Percentiles rank a stretch among this genome's conserved stretches.
Evolutionary conservation across 1,284 basidiomycete genomes (phyloP).

Genomic region (Tranzscheliella williamsii): DNA sequence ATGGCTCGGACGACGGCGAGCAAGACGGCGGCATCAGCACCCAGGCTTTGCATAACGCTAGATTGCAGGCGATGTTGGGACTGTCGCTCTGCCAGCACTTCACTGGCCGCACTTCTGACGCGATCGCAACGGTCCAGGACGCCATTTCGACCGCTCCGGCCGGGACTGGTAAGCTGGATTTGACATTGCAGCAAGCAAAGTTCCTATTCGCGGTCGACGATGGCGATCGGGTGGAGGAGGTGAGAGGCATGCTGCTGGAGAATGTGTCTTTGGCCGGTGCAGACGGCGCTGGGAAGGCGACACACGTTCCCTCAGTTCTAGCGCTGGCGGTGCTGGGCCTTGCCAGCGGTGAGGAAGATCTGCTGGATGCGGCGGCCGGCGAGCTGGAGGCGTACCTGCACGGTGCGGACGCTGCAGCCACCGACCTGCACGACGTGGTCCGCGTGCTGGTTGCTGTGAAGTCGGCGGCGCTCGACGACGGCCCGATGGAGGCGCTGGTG

Average conservation of each 20-base stretch:
- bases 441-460: slow-evolving; percentile 14
- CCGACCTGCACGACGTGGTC: slow-evolving; percentile 2
- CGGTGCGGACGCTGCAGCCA: neutral
- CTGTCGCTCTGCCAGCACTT: slow-evolving; percentile 19
- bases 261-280: slow-evolving; percentile 1
- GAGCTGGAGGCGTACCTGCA: slow-evolving; percentile 66
- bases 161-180: neutral
- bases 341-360: slow-evolving; percentile 73
- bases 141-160: slow-evolving; percentile 1
- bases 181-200: slow-evolving; percentile 15
- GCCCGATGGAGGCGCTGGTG: neutral
- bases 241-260: slow-evolving; percentile 9
- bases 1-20: slow-evolving; percentile 61
- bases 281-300: neutral
- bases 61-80: slow-evolving; percentile 14
- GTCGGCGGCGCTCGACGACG: neutral
- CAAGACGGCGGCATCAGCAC: slow-evolving; percentile 4
- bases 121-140: slow-evolving; percentile 4
- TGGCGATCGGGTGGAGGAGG: slow-evolving; percentile 5
- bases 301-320: slow-evolving; percentile 76
- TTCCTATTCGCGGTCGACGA: slow-evolving; percentile 5
- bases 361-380: slow-evolving; percentile 82
- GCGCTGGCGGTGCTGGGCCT: slow-evolving; percentile 84
- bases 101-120: slow-evolving; percentile 3
- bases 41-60: slow-evolving; percentile 1